Percentiles rank a stretch among this genome's conserved stretches.
These are phyloP conservation scores for Penicillium arizonense DNA, from an alignment of 495 filamentous ascomycete species.

Conservation along the genomic window DNA sequence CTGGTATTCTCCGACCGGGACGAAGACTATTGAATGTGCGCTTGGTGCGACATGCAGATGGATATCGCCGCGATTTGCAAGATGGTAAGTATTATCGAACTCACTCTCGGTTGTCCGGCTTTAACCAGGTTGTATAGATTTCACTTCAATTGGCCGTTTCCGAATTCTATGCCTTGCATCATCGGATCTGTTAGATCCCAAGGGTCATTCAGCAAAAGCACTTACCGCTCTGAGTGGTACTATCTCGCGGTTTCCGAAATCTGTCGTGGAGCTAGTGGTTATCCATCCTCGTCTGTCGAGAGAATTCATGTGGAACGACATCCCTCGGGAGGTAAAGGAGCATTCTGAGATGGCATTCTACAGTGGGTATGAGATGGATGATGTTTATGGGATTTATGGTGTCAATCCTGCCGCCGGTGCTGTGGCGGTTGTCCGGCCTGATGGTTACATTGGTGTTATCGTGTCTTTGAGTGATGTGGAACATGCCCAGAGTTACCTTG, in stretches of 20 bases:
- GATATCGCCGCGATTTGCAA: conserved; percentile 42
- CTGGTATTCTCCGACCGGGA: conserved; percentile 36
- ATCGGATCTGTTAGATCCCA: conserved; percentile 27
- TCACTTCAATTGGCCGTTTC: conserved; percentile 45
- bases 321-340: conserved; percentile 57
- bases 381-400: conserved; percentile 63
- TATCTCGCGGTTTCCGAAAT: conserved; percentile 40
- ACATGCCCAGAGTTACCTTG: conserved; percentile 37
- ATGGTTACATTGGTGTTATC: conserved; percentile 64
- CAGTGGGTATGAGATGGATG: conserved; percentile 66
- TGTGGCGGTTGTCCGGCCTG: conserved; percentile 60
- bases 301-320: conserved; percentile 54
- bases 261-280: conserved; percentile 58
- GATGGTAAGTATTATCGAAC: conserved; percentile 35
- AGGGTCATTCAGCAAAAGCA: conserved; percentile 26
- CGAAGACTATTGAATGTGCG: conserved; percentile 34
- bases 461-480: conserved; percentile 54
- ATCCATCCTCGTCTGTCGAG: conserved; percentile 54
- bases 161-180: conserved; percentile 46
- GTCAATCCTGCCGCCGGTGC: conserved; percentile 59
- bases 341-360: conserved; percentile 57
- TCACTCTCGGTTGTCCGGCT: not conserved
- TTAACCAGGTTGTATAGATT: conserved; percentile 22
- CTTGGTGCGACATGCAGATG: conserved; percentile 46
- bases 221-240: conserved; percentile 38